Conservation (phyloP, 2,329 filamentous ascomycete species). For the Pseudophaeomoniella oleicola region DNA sequence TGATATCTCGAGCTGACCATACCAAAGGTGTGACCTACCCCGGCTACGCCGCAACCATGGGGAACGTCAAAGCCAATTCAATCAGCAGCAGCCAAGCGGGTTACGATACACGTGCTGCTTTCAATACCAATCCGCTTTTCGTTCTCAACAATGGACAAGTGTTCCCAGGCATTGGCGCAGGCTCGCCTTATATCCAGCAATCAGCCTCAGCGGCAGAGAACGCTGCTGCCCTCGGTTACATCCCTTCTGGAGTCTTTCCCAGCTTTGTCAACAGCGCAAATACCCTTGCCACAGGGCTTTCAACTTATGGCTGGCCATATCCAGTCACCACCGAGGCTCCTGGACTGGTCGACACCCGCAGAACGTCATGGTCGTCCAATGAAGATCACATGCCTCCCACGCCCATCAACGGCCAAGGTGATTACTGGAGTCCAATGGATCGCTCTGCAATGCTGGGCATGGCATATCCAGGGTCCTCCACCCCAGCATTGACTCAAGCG, state of each 20-base stretch:
- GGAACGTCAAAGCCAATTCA: not conserved
- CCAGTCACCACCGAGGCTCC: constrained; percentile 19
- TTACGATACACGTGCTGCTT: not conserved
- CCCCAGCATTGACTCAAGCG: constrained; percentile 37
- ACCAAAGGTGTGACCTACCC: not conserved
- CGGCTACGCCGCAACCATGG: not conserved
- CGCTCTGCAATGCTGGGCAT: constrained; percentile 34
- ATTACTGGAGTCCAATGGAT: constrained; percentile 45
- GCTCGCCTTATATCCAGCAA: not conserved
- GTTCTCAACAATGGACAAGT: not conserved
- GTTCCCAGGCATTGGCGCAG: not conserved
- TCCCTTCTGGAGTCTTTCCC: constrained; percentile 21
- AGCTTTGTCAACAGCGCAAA: constrained; percentile 17
- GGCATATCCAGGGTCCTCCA: constrained; percentile 50
- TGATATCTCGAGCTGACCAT: too few species aligned
- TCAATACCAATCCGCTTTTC: constrained; percentile 1
- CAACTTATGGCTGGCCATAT: constrained; percentile 23
- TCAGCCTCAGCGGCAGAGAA: not conserved
- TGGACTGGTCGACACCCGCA: constrained; percentile 20
- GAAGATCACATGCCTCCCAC: constrained; percentile 40
- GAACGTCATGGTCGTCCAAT: constrained; percentile 24
- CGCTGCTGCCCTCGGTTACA: constrained; percentile 15
- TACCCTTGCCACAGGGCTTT: constrained; percentile 17
- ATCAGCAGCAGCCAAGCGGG: not conserved
- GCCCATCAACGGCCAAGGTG: constrained; percentile 46